These are phyloP conservation scores for Calonectria crousiana DNA, from an alignment of 2,329 filamentous ascomycete genomes.

Conservation along the genomic window DNA sequence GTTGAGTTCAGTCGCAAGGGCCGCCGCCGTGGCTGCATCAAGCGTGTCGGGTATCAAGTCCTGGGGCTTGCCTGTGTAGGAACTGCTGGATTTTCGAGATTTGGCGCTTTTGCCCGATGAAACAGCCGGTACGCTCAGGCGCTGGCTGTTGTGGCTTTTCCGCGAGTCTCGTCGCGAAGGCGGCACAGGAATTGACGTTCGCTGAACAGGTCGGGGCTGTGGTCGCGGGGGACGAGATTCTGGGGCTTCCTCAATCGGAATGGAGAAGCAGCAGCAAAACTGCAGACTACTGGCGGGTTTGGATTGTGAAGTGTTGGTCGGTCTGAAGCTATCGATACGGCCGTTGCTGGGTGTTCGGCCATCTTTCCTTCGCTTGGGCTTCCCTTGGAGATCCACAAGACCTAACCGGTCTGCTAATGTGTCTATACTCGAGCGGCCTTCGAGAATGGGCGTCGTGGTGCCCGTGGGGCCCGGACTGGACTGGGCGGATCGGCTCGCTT, in stretches of 20 bases:
- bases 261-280: constrained; percentile 66
- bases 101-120: constrained; percentile 47
- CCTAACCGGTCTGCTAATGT: constrained; percentile 86
- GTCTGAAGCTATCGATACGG: constrained; percentile 33
- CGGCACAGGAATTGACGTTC: constrained; percentile 39
- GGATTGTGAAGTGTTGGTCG: constrained; percentile 32
- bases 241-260: constrained; percentile 60
- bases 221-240: constrained; percentile 57
- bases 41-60: constrained; percentile 76
- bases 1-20: constrained; percentile 80
- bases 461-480: constrained; percentile 59
- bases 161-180: constrained; percentile 30
- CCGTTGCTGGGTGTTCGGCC: constrained; percentile 37
- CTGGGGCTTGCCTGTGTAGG: constrained; percentile 48
- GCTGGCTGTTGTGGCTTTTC: constrained; percentile 32
- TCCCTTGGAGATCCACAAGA: constrained; percentile 73
- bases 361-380: constrained; percentile 45
- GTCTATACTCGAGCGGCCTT: constrained; percentile 83
- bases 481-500: constrained; percentile 68
- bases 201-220: constrained; percentile 60
- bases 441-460: constrained; percentile 65
- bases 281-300: constrained; percentile 47
- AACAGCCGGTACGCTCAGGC: constrained; percentile 36
- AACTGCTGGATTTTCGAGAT: constrained; percentile 48
- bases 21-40: constrained; percentile 75